Evolutionary conservation across 2,329 filamentous ascomycete species (phyloP), one percentile per base, ranked within the genome.

Genomic region (Fusarium agapanthi): DNA sequence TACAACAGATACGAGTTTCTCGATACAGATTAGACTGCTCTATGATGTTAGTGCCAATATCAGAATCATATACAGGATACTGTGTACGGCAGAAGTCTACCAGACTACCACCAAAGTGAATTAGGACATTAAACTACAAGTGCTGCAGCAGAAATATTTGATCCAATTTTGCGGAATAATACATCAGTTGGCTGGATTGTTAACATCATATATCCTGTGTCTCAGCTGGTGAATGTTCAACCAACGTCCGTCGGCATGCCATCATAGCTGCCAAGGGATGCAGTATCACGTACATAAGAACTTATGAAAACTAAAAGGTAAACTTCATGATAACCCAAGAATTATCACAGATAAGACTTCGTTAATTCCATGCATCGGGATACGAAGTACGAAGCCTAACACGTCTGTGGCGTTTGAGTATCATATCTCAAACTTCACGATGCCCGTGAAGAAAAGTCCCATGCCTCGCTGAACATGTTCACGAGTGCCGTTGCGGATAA

Each of bases 141-240:
- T 48, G 7, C 7, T n/a, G 28, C 20, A n/a, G 13, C n/a, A 32
- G 5, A 8, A 22, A 5, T 22, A 16, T n/a, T 12, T 13, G 10
- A 13, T 4, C 10, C 20, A 9, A n/a, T n/a, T 0, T 13, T 9
- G 16, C 11, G 7, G 2, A 22, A 15, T 9, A 28, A 22, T 15
- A 3, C 0, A 22, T 20, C 22, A 13, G 22, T 15, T 6, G 10
- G 20, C 6, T 28, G 26, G 13, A 15, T 10, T 22, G 9, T 4
- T 22, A 12, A 47, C 22, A 22, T 30, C 26, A n/a, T 30, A 15
- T 12, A 30, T 30, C 16, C 10, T 47, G 7, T 16, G 14, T n/a
- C 20, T 30, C 11, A n/a, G 20, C 28, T 30, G 7, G 6, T 30
- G 20, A 12, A 22, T 7, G 9, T 22, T 30, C 26, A 30, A 16